phyloP scores from a whole-genome alignment of 1,284 basidiomycete species.

The Cystobasidium slooffiae region DNA sequence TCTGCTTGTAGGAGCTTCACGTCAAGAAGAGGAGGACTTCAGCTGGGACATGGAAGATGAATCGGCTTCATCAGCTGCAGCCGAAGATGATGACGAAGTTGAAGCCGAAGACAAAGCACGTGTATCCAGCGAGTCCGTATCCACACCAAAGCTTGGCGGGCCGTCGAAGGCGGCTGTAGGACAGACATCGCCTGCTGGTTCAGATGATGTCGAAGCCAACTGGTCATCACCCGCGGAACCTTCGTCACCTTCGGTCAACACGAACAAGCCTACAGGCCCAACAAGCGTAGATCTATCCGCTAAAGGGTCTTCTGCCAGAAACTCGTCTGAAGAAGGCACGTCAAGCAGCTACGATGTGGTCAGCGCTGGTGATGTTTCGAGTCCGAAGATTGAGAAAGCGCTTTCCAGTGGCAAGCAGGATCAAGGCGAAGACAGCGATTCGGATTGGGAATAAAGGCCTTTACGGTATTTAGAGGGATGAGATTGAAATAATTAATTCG shows the following conservation, averaged over 20 bases:
- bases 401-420: constrained; percentile 1
- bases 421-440: constrained; percentile 47
- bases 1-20: constrained; percentile 32
- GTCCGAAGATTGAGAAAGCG: constrained; percentile 17
- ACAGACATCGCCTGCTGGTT: constrained; percentile 4
- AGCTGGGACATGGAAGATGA: constrained; percentile 54
- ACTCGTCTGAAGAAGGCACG: constrained; percentile 47
- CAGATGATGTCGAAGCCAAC: constrained; percentile 20
- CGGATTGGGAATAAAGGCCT: constrained; percentile 50
- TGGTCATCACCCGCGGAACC: constrained; percentile 18
- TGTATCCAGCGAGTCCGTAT: neutral
- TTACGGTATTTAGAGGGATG: neutral
- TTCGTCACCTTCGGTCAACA: neutral
- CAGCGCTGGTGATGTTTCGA: constrained; percentile 46
- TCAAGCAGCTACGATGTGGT: constrained; percentile 50
- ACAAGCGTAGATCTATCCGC: constrained; percentile 4
- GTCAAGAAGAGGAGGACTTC: constrained; percentile 51
- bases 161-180: neutral
- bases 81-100: constrained; percentile 22
- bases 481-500: too few species aligned
- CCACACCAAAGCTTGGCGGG: constrained; percentile 17
- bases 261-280: neutral
- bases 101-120: neutral
- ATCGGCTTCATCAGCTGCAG: constrained; percentile 31
- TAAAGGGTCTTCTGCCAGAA: constrained; percentile 37